Base-by-base conservation (phyloP, 2,329 filamentous ascomycete species). In the Dactylonectria estremocensis region DNA sequence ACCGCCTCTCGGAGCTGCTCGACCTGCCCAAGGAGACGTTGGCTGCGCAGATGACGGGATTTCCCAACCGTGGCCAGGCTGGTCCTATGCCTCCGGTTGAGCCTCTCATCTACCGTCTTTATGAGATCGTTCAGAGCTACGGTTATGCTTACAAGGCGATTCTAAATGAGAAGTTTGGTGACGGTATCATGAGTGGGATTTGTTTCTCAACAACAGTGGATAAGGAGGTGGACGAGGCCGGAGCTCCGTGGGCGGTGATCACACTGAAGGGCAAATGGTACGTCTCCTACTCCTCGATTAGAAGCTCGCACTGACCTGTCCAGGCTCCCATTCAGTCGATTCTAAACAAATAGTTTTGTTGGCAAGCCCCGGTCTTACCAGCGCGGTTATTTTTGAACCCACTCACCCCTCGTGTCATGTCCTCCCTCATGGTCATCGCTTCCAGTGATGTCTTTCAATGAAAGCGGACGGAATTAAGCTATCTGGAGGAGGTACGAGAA, bases 121-220 rank as follows among this genome's bases (percentile, higher is more conserved):
- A 94, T 80, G 95, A 98, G 86, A 93, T 98, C 78, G 91, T 98
- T 69, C 95, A 98, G 84, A 98, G 97, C 81, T 98, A 98, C 77
- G 95, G 95, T 1, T 97, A 97, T 80, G 93, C 95, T 1, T 98
- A 97, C 83, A 98, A 98, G 87, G 95, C 95, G 1, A 89, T 98
- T 4, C 80, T 98, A 81, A 98, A 98, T 74, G 95, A 98, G 88
- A 98, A 98, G 86, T 95, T 94, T 78, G 93, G 93, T 0, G 93
- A 95, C 78, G 95, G 95, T 1, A 98, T 98, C 78, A 98, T 98
- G 95, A 97, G 94, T 78, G 95, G 95, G 1, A 97, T 98, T 77
- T 90, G 91, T 16, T 98, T 97, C 81, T 93, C 90, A 59, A 97
- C 94, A 0, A 94, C 94, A 77, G 93, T 98, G 2, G 94, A 98